These are phyloP conservation scores for Backusella westeae DNA, from an alignment of 192 early-diverging fungal species.

Conservation along the genomic window DNA sequence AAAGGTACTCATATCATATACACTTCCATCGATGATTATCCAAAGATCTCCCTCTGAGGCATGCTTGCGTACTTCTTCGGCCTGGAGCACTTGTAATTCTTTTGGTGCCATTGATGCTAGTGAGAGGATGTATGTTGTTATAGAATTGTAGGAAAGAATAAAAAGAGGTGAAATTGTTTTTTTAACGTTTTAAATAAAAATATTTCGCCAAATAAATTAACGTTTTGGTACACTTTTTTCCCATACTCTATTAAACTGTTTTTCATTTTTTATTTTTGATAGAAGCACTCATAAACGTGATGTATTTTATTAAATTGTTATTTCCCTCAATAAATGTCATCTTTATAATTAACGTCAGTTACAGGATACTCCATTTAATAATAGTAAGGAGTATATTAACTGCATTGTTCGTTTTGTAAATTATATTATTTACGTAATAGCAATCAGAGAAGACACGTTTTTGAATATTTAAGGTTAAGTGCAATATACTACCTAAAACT, in stretches of 20 bases:
- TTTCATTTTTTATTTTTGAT: background rate
- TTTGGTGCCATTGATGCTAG: background rate
- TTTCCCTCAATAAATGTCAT: background rate
- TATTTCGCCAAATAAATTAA: background rate
- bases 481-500: background rate
- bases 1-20: slow-evolving; percentile 60
- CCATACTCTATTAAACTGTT: background rate
- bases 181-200: background rate
- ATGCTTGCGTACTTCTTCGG: slow-evolving; percentile 34
- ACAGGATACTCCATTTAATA: background rate
- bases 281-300: background rate
- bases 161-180: background rate
- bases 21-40: slow-evolving; percentile 60
- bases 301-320: background rate
- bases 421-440: background rate
- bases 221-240: background rate
- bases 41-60: slow-evolving; percentile 38
- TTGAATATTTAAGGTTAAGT: background rate
- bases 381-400: background rate
- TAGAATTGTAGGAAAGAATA: background rate
- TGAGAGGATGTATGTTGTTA: background rate
- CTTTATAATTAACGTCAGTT: background rate
- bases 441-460: background rate
- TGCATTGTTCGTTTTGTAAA: background rate
- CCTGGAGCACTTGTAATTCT: slow-evolving; percentile 8